Evolutionary conservation across 768 basidiomycete genomes (phyloP).

Genomic region (Porphyrellus cyaneotinctus): DNA sequence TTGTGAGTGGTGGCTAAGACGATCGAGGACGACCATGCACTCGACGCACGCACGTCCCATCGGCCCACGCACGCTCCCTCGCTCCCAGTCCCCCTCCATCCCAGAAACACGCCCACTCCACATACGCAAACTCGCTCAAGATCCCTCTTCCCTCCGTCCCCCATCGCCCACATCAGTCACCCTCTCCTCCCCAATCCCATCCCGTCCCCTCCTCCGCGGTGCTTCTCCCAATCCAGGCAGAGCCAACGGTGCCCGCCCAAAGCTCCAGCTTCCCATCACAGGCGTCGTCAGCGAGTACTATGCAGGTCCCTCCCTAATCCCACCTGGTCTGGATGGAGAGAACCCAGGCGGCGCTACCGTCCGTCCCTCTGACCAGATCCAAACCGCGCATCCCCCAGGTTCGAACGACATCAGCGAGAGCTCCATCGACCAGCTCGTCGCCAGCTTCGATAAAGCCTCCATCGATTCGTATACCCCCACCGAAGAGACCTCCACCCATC

Average conservation of each 20-base stretch:
- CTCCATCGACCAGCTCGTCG: constrained; percentile 37
- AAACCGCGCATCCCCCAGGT: constrained; percentile 30
- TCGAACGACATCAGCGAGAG: constrained; percentile 26
- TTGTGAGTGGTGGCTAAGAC: constrained; percentile 1
- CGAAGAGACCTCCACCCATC: constrained; percentile 32
- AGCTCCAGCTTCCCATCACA: constrained; percentile 35
- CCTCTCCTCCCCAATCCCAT: constrained; percentile 29
- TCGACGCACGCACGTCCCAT: constrained; percentile 38
- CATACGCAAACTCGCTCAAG: constrained; percentile 36
- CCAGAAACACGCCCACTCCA: constrained; percentile 38
- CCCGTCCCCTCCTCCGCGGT: constrained; percentile 32
- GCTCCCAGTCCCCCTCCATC: constrained; percentile 41
- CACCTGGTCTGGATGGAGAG: constrained; percentile 33
- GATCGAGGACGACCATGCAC: constrained; percentile 24
- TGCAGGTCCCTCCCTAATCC: constrained; percentile 30
- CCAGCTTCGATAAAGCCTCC: constrained; percentile 27
- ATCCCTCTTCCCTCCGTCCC: constrained; percentile 25
- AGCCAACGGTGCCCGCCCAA: constrained; percentile 30
- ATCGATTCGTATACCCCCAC: constrained; percentile 33
- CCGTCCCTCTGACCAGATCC: constrained; percentile 36
- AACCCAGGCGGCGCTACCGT: constrained; percentile 42
- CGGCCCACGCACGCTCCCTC: constrained; percentile 46
- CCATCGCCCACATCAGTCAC: constrained; percentile 29
- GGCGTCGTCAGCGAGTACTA: constrained; percentile 29
- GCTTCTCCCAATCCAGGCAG: constrained; percentile 17